Evolutionary conservation across 306 rosid genomes (phyloP).

Genomic region (Acacia acuminata): DNA sequence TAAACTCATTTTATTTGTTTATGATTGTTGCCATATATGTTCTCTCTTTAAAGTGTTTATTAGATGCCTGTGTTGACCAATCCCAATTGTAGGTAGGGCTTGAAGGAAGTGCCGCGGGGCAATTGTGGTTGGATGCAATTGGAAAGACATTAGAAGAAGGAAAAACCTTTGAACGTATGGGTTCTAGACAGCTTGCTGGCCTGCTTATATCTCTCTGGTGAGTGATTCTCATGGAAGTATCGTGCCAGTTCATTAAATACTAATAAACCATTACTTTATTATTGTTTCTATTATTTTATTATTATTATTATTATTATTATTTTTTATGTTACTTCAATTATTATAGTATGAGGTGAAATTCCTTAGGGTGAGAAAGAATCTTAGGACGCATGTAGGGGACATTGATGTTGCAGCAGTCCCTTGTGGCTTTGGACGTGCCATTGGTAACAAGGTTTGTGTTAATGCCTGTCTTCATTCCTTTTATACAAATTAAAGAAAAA

Average conservation of each 20-base stretch:
- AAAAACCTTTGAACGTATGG: slow-evolving; percentile 92
- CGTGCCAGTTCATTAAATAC: slow-evolving; percentile 1
- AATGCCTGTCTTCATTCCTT: slow-evolving; percentile 11
- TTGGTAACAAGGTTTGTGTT: slow-evolving; percentile 91
- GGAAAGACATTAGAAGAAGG: slow-evolving; percentile 95
- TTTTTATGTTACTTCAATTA: slow-evolving; percentile 28
- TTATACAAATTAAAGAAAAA: not conserved
- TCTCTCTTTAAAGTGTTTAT: slow-evolving; percentile 17
- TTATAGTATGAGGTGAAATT: slow-evolving; percentile 38
- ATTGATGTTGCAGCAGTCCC: slow-evolving; percentile 96
- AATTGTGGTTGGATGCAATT: slow-evolving; percentile 96
- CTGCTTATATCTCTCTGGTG: slow-evolving; percentile 98
- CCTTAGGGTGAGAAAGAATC: slow-evolving; percentile 89
- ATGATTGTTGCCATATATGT: not conserved
- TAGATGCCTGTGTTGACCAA: slow-evolving; percentile 31
- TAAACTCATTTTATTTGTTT: not conserved
- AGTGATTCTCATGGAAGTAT: slow-evolving; percentile 37
- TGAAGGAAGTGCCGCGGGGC: slow-evolving; percentile 97
- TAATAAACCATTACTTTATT: slow-evolving; percentile 18
- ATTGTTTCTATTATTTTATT: slow-evolving; percentile 18
- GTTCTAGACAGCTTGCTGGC: slow-evolving; percentile 98
- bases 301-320: too few species aligned
- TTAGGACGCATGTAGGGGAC: slow-evolving; percentile 92
- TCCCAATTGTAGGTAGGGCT: slow-evolving; percentile 90
- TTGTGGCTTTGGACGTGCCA: slow-evolving; percentile 98